Evolutionary conservation across 495 filamentous ascomycete species (phyloP), one percentile per base, ranked within the genome.

Genomic region (Lepidopterella palustris): DNA sequence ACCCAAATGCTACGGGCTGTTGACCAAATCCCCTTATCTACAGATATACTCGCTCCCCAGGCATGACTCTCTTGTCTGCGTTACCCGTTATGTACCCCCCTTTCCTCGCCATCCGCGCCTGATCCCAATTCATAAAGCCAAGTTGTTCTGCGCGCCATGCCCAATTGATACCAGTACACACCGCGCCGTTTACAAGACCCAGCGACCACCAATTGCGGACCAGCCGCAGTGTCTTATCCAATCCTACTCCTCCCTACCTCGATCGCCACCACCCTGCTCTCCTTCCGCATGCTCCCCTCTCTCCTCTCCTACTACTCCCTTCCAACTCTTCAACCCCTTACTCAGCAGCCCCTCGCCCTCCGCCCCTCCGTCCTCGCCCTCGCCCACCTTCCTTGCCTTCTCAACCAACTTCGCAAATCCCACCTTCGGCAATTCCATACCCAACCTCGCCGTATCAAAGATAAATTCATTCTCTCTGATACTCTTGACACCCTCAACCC

Each of bases 401-500:
- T 64, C 48, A 3, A 59, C 53, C 18, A 65, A 32, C 29, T 45
- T 26, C 51, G 56, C 56, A 18, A 68, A 24, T 3, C 54, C 50
- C 25, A 28, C 48, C 45, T 63, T 68, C 2, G 58, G 28, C 23
- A 59, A 55, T 9, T 60, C 45, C 21, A 50, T 27, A 6, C 53
- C 42, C 0, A 47, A 32, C 47, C 39, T 28, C 26, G 55, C 62
- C 29, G 23, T 5, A 32, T 58, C 60, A 48, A 68, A 59, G 28
- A 68, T 63, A 26, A 48, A 42, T 32, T 64, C 63, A 18, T 67
- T 64, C 18, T 70, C 65, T 20, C 62, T 35, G 13, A 73, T 53
- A 10, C 67, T 59, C 39, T 66, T 64, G 2, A 74, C 77, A 26
- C 74, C 73, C 53, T 87, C 82, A 1, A 87, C 82, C 24, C 84